Conservation (phyloP, 345 rosid species). For the Salix purpurea region DNA sequence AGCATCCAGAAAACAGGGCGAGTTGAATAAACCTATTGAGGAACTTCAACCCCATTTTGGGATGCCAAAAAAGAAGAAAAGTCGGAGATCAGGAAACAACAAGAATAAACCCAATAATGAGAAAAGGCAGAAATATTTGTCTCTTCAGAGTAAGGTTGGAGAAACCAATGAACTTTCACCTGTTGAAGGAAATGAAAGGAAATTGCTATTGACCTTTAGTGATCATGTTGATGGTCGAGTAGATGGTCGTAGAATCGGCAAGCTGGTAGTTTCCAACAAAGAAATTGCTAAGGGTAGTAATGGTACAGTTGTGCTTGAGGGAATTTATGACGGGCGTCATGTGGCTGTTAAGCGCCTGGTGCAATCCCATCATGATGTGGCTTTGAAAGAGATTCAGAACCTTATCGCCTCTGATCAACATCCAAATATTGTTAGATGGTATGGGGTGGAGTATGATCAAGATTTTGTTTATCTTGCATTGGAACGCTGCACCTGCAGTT, state of each 20-base stretch:
- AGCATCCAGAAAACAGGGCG: constrained; percentile 28
- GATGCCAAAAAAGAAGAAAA: constrained; percentile 22
- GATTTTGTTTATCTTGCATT: constrained; percentile 63
- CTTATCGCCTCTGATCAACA: constrained; percentile 70
- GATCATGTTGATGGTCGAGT: constrained; percentile 1
- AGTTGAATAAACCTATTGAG: constrained; percentile 34
- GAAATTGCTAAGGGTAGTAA: constrained; percentile 50
- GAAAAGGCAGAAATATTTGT: not conserved
- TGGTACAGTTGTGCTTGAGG: constrained; percentile 66
- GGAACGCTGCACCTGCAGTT: constrained; percentile 67
- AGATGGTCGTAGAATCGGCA: constrained; percentile 25
- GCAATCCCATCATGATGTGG: constrained; percentile 64
- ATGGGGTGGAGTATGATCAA: constrained; percentile 62
- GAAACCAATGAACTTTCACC: not conserved
- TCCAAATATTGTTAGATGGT: constrained; percentile 70
- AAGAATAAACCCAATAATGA: constrained; percentile 1
- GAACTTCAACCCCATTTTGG: constrained; percentile 18
- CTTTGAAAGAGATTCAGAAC: constrained; percentile 59
- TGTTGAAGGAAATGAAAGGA: constrained; percentile 2
- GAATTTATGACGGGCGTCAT: constrained; percentile 51
- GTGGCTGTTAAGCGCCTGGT: constrained; percentile 71
- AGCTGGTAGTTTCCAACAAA: constrained; percentile 20
- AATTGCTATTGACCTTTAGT: not conserved
- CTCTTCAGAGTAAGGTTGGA: constrained; percentile 1
- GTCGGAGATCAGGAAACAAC: constrained; percentile 14